These are phyloP conservation scores for Diutina scorzettiae DNA, from an alignment of 1,139 yeast genomes.

Conservation along the genomic window DNA sequence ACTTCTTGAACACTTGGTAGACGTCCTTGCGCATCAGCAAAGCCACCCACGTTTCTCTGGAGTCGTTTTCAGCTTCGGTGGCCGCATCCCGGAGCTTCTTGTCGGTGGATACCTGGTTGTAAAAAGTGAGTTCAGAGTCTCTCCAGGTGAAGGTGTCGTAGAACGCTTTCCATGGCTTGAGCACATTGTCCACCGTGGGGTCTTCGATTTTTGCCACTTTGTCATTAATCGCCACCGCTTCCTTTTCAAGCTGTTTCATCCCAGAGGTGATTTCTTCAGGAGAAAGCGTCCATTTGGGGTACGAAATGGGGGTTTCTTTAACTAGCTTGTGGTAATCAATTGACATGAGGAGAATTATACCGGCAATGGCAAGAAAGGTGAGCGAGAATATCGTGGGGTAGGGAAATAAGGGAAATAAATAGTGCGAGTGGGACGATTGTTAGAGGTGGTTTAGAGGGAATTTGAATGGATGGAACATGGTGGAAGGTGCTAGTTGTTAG, in stretches of 20 bases:
- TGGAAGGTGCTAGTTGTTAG: too few relatives aligned
- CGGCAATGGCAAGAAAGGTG: background rate
- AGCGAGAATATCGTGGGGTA: slow-evolving; percentile 2
- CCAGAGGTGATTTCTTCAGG: slow-evolving; percentile 34
- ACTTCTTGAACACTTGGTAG: slow-evolving; percentile 42
- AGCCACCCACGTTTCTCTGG: slow-evolving; percentile 49
- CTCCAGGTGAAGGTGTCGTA: slow-evolving; percentile 35
- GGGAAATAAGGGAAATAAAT: too few relatives aligned
- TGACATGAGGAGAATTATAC: background rate
- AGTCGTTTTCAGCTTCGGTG: slow-evolving; percentile 43
- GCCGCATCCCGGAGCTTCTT: slow-evolving; percentile 62
- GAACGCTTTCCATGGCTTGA: slow-evolving; percentile 37
- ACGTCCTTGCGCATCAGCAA: slow-evolving; percentile 59
- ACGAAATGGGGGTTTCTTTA: background rate
- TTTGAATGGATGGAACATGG: too few relatives aligned
- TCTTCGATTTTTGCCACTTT: slow-evolving; percentile 33
- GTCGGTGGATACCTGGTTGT: slow-evolving; percentile 55
- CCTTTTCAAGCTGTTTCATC: slow-evolving; percentile 34
- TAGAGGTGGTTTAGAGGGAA: too few relatives aligned
- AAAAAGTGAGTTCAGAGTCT: slow-evolving; percentile 45
- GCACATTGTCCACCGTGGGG: slow-evolving; percentile 46
- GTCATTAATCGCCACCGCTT: slow-evolving; percentile 39
- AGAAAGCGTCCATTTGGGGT: slow-evolving; percentile 49
- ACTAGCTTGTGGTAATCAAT: slow-evolving; percentile 1
- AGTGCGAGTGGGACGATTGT: too few relatives aligned